A percentile compares a stretch with the other conserved stretches of the same genome.
Conservation (phyloP, 2,329 filamentous ascomycete species). For the Talaromyces sp. region DNA sequence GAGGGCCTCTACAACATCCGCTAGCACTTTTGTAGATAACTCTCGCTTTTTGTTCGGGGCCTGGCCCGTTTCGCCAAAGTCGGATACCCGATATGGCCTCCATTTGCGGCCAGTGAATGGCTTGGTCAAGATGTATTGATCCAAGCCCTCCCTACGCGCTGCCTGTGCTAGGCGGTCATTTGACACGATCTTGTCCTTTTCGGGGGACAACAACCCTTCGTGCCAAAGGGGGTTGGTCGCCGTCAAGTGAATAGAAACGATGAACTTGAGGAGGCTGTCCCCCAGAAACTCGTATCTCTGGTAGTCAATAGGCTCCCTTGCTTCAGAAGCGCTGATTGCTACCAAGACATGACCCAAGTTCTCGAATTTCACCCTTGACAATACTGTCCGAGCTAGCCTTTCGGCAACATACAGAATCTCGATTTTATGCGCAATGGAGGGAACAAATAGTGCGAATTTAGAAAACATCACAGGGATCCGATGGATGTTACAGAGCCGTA, state of each 20-base stretch:
- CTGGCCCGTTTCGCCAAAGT: slow-evolving; percentile 25
- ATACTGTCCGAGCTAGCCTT: slow-evolving; percentile 52
- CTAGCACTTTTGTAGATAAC: slow-evolving; percentile 73
- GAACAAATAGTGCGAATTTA: slow-evolving; percentile 59
- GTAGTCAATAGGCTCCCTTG: slow-evolving; percentile 63
- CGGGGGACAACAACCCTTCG: slow-evolving; percentile 67
- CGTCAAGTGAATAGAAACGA: slow-evolving; percentile 62
- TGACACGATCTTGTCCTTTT: slow-evolving; percentile 66
- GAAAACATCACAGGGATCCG: slow-evolving; percentile 44
- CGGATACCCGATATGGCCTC: slow-evolving; percentile 58
- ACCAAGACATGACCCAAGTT: slow-evolving; percentile 56
- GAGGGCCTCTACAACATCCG: slow-evolving; percentile 81
- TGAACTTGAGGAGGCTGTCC: slow-evolving; percentile 75
- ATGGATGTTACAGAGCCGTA: slow-evolving; percentile 28
- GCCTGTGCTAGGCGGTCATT: slow-evolving; percentile 69
- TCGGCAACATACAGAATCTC: slow-evolving; percentile 61
- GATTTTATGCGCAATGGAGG: slow-evolving; percentile 67
- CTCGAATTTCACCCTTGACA: slow-evolving; percentile 51
- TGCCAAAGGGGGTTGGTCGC: slow-evolving; percentile 61
- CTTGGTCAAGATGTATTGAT: slow-evolving; percentile 67
- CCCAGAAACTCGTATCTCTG: slow-evolving; percentile 84
- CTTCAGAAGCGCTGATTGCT: slow-evolving; percentile 65
- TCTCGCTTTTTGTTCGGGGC: slow-evolving; percentile 24
- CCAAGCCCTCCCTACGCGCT: slow-evolving; percentile 60
- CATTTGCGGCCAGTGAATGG: slow-evolving; percentile 68